Percentiles rank a stretch among this genome's conserved stretches.
Evolutionary conservation across 768 basidiomycete genomes (phyloP).

Genomic region (Leccinellum luteum): DNA sequence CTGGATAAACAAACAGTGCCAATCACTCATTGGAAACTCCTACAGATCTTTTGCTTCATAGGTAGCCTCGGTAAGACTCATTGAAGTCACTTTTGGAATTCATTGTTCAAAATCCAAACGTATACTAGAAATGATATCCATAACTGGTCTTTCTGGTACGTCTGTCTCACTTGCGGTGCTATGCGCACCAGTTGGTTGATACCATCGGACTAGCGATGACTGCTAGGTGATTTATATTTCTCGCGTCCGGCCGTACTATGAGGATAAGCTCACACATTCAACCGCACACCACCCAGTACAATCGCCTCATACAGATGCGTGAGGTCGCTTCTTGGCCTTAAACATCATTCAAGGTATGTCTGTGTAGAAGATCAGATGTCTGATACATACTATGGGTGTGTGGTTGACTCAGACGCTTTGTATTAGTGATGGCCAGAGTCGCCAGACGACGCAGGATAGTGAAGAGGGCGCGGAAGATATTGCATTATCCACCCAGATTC

Average conservation of each 20-base stretch:
- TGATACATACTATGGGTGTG: no score
- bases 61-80: neutral
- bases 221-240: conserved; percentile 10
- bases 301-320: conserved; percentile 17
- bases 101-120: neutral
- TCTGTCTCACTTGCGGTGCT: neutral
- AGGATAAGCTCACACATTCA: no score
- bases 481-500: conserved; percentile 9
- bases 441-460: neutral
- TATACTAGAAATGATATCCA: conserved; percentile 2
- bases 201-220: conserved; percentile 4
- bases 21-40: no score
- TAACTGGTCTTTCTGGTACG: conserved; percentile 12
- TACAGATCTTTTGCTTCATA: conserved; percentile 16
- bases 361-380: no score
- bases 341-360: no score
- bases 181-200: neutral
- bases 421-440: neutral
- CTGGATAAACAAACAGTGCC: no score
- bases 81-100: neutral
- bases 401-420: no score
- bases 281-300: conserved; percentile 1
- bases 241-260: no score
- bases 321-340: conserved; percentile 14
- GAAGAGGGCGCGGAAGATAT: neutral